These are phyloP conservation scores for Trichoderma semiorbis DNA, from an alignment of 2,329 filamentous ascomycete genomes.

Conservation along the genomic window DNA sequence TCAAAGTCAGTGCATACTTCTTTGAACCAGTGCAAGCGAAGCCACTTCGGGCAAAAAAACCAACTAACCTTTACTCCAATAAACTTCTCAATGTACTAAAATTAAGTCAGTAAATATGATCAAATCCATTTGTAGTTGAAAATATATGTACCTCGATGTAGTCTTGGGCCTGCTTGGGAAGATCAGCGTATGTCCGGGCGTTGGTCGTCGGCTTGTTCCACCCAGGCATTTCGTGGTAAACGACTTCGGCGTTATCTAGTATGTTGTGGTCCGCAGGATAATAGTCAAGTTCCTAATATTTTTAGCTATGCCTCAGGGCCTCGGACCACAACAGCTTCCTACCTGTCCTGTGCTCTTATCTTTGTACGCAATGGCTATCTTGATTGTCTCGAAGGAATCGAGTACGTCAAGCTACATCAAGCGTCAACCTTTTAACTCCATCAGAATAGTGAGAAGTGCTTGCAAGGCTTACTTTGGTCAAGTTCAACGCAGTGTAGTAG, in stretches of 20 bases:
- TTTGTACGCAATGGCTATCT: neutral
- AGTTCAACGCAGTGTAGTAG: neutral
- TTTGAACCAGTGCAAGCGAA: neutral
- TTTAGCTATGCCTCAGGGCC: neutral
- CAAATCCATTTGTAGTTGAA: neutral
- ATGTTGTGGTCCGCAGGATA: constrained; percentile 45
- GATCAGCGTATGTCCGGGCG: constrained; percentile 39
- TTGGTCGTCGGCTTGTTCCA: constrained; percentile 65
- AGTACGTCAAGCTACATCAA: neutral
- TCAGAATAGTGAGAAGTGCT: neutral
- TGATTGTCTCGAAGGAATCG: neutral
- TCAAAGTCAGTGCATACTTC: neutral
- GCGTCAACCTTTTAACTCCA: neutral
- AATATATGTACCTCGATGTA: neutral
- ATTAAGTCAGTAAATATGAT: neutral
- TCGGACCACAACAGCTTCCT: neutral
- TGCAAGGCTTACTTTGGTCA: neutral
- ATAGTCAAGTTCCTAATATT: neutral
- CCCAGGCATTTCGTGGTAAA: constrained; percentile 65
- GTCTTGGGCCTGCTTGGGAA: neutral
- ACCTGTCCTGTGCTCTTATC: neutral
- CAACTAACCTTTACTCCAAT: neutral
- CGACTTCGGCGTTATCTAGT: constrained; percentile 58
- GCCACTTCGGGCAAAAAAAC: neutral
- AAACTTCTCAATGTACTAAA: neutral